Evolutionary conservation across 345 rosid genomes (phyloP), one percentile per base, ranked within the genome.

Genomic region (Populus simonii): DNA sequence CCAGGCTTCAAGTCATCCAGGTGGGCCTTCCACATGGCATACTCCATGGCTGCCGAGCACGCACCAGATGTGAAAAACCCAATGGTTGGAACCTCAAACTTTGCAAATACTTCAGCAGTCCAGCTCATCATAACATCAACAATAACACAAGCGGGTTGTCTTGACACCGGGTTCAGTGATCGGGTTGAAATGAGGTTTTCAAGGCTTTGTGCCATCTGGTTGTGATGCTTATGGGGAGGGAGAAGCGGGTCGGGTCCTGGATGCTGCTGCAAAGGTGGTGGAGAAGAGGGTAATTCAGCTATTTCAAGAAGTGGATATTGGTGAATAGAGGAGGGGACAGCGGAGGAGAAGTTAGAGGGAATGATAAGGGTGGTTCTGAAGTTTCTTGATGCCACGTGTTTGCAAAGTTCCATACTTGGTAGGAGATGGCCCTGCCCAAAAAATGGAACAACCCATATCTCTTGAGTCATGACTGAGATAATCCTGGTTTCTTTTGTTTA

Each of bases 381-480:
- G 22, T 79, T 71, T 70, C 78, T 74, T 1, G 83, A 76, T 45
- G 80, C 59, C 12, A 85, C 29, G 38, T 78, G 83, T 63, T 41
- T 76, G 83, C 88, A 81, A 35, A 85, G 84, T 63, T 87, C 88
- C 70, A 87, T 71, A 53, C 76, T 82, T 8, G 90, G 88, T 12
- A 71, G 80, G 77, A 88, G 71, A 73, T 88, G 90, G 36, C 90
- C 90, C 36, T 80, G 85, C 12, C 86, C 88, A 1, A 76, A 83
- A 17, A 86, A 86, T 38, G 87, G 83, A 59, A 88, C 77, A 5
- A 84, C 68, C 85, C 83, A 85, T 68, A 88, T 77, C 79, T 81
- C 83, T 0, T 39, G 17, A 20, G n/a, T 39, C 73, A 76, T 51
- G 23, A 29, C 51, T 18, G 63, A 29, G 63, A 29, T 29, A 47